Conservation (phyloP, 108 stramenopile genomes). For the Seminavis robusta region DNA sequence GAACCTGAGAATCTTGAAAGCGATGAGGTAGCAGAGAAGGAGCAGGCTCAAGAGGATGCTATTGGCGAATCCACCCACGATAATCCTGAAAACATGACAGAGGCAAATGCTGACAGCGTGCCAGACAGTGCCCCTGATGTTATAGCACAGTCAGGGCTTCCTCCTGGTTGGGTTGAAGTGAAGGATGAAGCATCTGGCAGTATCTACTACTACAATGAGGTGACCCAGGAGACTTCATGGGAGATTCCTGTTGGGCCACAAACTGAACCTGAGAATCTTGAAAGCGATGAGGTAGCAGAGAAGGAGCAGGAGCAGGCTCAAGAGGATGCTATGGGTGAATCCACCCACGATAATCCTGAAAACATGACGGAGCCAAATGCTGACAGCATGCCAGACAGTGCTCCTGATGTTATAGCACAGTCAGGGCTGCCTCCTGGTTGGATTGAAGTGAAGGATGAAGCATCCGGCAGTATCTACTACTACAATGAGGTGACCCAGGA, state of each 20-base stretch:
- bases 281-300: neutral
- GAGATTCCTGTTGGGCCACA: conserved; percentile 13
- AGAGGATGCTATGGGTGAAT: neutral
- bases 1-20: too few species aligned
- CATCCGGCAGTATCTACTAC: conserved; percentile 31
- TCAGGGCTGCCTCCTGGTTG: conserved; percentile 37
- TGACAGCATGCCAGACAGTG: neutral
- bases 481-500: conserved; percentile 36
- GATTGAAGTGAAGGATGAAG: conserved; percentile 30
- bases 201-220: conserved; percentile 55
- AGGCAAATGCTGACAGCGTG: too few species aligned
- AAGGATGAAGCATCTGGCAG: conserved; percentile 35
- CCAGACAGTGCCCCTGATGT: neutral
- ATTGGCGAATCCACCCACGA: too few species aligned
- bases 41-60: too few species aligned
- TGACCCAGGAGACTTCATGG: conserved; percentile 58
- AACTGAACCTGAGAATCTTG: neutral
- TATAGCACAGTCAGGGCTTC: conserved; percentile 9
- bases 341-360: neutral
- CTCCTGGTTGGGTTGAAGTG: conserved; percentile 46
- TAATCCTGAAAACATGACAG: too few species aligned
- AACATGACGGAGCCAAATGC: neutral
- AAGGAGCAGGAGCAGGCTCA: neutral
- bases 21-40: too few species aligned
- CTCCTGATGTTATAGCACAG: neutral